Evolutionary conservation across 768 basidiomycete genomes (phyloP).

Genomic region (Pleurotus ostreatus): DNA sequence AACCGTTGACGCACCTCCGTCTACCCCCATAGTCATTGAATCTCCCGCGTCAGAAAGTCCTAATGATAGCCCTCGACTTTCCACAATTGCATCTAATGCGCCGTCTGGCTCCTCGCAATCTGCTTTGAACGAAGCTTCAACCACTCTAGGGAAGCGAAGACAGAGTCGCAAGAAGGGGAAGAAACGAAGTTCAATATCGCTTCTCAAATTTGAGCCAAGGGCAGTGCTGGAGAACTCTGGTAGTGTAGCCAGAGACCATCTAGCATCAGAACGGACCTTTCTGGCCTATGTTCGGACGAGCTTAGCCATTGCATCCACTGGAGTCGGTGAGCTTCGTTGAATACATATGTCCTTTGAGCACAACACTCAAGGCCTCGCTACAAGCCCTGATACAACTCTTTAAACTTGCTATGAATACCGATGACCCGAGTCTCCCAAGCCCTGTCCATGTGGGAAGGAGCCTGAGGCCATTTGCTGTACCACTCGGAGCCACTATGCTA

Average conservation of each 20-base stretch:
- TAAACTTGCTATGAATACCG: not conserved
- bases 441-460: no score
- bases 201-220: no score
- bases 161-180: no score
- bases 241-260: conserved; percentile 48
- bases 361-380: not conserved
- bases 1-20: no score
- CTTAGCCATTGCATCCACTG: conserved; percentile 31
- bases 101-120: no score
- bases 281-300: conserved; percentile 52
- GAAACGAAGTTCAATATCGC: no score
- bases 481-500: conserved; percentile 93
- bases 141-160: no score
- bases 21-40: no score
- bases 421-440: not conserved
- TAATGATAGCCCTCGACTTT: no score
- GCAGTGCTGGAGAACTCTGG: conserved; percentile 34
- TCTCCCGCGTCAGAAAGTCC: no score
- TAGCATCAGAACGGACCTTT: conserved; percentile 48
- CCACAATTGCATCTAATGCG: no score
- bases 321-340: not conserved
- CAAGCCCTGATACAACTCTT: not conserved
- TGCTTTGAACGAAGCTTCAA: no score
- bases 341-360: not conserved
- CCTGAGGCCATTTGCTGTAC: conserved; percentile 13